Base-by-base conservation (phyloP, 768 basidiomycete genomes). In the Nidularia pulvinata region DNA sequence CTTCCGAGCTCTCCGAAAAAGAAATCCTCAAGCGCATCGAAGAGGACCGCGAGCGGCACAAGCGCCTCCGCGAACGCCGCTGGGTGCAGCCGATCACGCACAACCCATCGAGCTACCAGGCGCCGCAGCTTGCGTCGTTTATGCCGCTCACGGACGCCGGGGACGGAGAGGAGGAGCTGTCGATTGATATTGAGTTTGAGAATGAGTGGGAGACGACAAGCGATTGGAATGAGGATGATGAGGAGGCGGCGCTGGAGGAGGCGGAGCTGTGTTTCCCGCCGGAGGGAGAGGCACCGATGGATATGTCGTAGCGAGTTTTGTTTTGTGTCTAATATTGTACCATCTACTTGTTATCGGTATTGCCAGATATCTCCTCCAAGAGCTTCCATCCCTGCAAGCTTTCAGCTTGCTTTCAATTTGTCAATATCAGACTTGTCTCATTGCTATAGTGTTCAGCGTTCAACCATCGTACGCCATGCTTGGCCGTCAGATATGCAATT, bases 11-110 rank as follows among this genome's bases (percentile, higher is more conserved):
- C 48, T 77, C 85, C 1, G 80, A 82, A 7, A 69, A 73, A n/a
- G 92, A 95, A 49, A 81, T 93, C 32, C 80, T 92, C 63, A 86
- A 88, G 54, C 86, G 93, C 10, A 93, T 96, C 58, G 93, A 96
- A 66, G 93, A 95, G 60, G 94, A 95, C 66, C 78, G 93, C 2
- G 94, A 95, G 61, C 83, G 95, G 57, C 94, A 95, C 63, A 96
- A 96, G 71, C 85, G 94, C 10, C 77, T 96, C 2, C 84, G 93
- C 46, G 94, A 96, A 67, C 83, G 91, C 36, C 84, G 93, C 44
- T 96, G 94, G 94, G 90, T 91, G n/a, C 90, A 92, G 63, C 86
- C 88, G 2, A 75, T 85, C 7, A 78, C 84, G 4, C 85, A 84
- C 56, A 78, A 76, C 47, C 72, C 74, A 19, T 62, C 74, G 10